Conservation (phyloP, 2,329 filamentous ascomycete genomes). For the Diaporthe sp. region DNA sequence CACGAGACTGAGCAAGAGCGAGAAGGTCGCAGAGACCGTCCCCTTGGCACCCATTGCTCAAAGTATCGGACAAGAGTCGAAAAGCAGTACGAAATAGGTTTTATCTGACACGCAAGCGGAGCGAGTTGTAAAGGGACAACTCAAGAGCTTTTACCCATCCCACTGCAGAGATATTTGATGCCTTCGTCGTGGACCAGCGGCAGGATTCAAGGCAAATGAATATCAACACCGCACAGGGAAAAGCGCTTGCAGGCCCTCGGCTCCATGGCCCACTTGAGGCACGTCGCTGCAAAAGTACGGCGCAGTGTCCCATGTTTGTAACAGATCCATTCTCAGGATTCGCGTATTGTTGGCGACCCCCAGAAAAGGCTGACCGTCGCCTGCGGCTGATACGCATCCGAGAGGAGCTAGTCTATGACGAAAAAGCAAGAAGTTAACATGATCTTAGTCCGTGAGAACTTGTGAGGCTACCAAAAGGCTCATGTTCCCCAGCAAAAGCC, state of each 20-base stretch:
- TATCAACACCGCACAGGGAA: not conserved
- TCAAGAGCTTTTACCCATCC: not conserved
- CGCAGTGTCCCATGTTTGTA: slow-evolving; percentile 3
- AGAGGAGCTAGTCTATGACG: not conserved
- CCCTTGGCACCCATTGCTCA: not conserved
- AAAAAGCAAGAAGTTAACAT: no score
- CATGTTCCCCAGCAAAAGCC: not conserved
- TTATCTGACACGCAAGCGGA: not conserved
- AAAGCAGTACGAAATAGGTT: not conserved
- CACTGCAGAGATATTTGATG: not conserved
- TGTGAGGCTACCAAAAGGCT: not conserved
- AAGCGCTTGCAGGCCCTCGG: not conserved
- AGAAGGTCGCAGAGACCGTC: not conserved
- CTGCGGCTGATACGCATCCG: not conserved
- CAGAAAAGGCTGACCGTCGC: not conserved
- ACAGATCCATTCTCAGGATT: not conserved
- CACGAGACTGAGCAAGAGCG: not conserved
- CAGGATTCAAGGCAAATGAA: not conserved
- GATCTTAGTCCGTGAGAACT: not conserved
- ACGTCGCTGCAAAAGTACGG: not conserved
- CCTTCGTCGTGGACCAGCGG: not conserved
- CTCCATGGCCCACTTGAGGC: not conserved
- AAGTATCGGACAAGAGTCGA: not conserved
- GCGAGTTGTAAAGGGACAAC: not conserved
- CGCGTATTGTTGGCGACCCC: no score